Evolutionary conservation across 202 grass and related monocot species (phyloP), one percentile per base, ranked within the genome.

Genomic region (Musa balbisiana): DNA sequence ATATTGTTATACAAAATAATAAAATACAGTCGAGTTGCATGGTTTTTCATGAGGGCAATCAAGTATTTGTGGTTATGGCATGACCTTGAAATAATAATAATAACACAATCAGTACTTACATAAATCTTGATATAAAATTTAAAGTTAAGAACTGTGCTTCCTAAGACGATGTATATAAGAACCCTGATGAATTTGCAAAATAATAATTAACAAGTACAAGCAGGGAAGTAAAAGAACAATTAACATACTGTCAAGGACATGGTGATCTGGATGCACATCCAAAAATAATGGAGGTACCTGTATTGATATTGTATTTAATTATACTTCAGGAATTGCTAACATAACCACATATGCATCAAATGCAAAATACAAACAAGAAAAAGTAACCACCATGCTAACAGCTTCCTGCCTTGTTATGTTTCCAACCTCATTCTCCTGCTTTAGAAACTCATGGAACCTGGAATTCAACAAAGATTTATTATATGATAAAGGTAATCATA

Each of bases 381-480:
- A 76, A 80, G 50, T 26, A 64, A 60, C 49, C 68, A 97, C 94
- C 94, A 97, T 97, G 83, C 94, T 97, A 69, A 97, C 88, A 84
- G 90, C 94, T 85, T 97, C 94, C 89, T 97, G 94, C 81, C 94
- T 93, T 84, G 94, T 97, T 84, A 97, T 97, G 60, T 97, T 97
- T 16, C 94, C 94, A 76, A 97, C 87, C 84, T 97, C 94, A 63
- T 93, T 97, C 81, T 97, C 94, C 75, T 79, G 79, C 84, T 97
- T 97, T 77, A 97, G 78, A 72, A 97, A 97, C 79, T 93, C 90
- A 85, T 91, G 94, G 79, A 93, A 93, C 69, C 90, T 93, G 81
- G 63, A 71, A 55, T 19, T 29, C 8, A 77, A 62, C 33, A 68
- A 80, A 20, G 51, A 65, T 56, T 53, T 82, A 84, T 79, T 51